These are phyloP conservation scores for Colletotrichum tropicicola DNA, from an alignment of 2,329 filamentous ascomycete species.

Conservation along the genomic window DNA sequence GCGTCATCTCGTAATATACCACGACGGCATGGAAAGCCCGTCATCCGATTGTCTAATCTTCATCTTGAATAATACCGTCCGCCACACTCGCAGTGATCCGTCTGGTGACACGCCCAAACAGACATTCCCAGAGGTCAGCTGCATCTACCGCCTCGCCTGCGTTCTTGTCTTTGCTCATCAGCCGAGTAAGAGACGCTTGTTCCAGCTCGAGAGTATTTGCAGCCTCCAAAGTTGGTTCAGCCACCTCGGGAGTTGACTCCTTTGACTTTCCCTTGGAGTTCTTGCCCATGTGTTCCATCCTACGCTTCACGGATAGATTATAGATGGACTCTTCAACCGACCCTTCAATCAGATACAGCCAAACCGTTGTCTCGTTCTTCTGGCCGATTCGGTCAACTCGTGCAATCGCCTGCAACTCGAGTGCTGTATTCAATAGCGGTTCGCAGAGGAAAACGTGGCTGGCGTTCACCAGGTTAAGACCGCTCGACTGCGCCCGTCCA, in stretches of 20 bases:
- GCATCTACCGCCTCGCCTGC: slow-evolving; percentile 83
- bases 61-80: slow-evolving; percentile 3
- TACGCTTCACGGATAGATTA: slow-evolving; percentile 80
- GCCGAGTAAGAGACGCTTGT: slow-evolving; percentile 71
- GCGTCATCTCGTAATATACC: too few relatives aligned
- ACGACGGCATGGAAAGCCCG: too few relatives aligned
- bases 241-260: slow-evolving; percentile 53
- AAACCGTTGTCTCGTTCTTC: slow-evolving; percentile 86
- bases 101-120: slow-evolving; percentile 72
- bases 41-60: too few relatives aligned
- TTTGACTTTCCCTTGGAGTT: slow-evolving; percentile 50
- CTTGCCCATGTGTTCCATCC: slow-evolving; percentile 78
- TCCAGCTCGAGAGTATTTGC: slow-evolving; percentile 89
- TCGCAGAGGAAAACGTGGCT: slow-evolving; percentile 96
- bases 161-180: slow-evolving; percentile 75
- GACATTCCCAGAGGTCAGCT: slow-evolving; percentile 86
- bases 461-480: slow-evolving; percentile 90
- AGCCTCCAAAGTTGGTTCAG: slow-evolving; percentile 75
- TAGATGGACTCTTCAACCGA: slow-evolving; percentile 95
- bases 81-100: slow-evolving; percentile 29
- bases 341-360: slow-evolving; percentile 91
- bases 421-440: slow-evolving; percentile 89
- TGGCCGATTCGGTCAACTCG: slow-evolving; percentile 96
- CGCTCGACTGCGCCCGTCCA: slow-evolving; percentile 86
- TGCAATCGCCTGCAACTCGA: slow-evolving; percentile 94